A percentile compares a stretch with the other conserved stretches of the same genome.
Evolutionary conservation across 73 alveolate species (phyloP).

Genomic region (Paramecium biaurelia): DNA sequence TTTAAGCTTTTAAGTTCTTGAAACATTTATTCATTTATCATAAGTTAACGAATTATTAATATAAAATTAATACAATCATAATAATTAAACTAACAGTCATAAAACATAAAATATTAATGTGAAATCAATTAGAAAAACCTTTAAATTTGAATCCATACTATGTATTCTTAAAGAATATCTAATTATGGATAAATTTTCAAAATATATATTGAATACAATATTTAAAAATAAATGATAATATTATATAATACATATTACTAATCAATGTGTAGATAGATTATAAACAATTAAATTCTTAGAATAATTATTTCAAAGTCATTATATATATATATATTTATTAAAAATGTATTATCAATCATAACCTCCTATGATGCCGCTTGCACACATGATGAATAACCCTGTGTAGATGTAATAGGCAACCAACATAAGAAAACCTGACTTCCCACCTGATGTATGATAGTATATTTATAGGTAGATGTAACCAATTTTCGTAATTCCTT

Average conservation of each 20-base stretch:
- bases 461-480: not conserved
- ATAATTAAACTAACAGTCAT: not conserved
- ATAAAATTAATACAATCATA: not conserved
- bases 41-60: slow-evolving; percentile 23
- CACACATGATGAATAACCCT: slow-evolving; percentile 39
- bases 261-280: no score
- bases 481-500: slow-evolving; percentile 31
- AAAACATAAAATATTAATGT: not conserved
- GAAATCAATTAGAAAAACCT: no score
- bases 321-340: not conserved
- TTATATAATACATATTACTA: no score
- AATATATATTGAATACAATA: no score
- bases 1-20: not conserved
- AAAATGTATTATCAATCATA: not conserved
- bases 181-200: not conserved
- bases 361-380: slow-evolving; percentile 34
- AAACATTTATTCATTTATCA: slow-evolving; percentile 10
- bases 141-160: no score
- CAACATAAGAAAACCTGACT: not conserved
- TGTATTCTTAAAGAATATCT: not conserved
- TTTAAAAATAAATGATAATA: no score
- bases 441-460: slow-evolving; percentile 21
- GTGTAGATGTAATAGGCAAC: not conserved
- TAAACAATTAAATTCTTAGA: no score
- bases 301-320: no score